Conservation (phyloP, 2,329 filamentous ascomycete genomes). For the Coniochaeta sp. region DNA sequence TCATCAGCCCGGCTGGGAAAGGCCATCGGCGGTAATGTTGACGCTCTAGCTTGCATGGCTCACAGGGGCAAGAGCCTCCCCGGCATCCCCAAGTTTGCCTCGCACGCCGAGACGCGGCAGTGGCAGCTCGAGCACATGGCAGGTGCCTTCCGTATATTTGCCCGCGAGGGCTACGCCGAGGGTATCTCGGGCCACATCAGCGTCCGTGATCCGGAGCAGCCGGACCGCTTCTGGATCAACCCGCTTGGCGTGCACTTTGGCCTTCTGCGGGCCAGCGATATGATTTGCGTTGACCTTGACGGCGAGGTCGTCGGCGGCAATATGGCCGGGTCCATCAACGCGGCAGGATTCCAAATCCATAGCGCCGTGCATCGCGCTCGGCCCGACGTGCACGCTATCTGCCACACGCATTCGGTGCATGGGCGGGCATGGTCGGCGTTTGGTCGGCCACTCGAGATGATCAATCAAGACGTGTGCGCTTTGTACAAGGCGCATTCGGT, state of each 20-base stretch:
- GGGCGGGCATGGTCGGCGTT: conserved; percentile 53
- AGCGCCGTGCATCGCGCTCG: conserved; percentile 48
- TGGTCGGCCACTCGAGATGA: conserved; percentile 47
- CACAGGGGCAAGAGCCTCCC: conserved; percentile 19
- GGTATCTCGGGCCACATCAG: conserved; percentile 56
- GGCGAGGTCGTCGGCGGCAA: conserved; percentile 45
- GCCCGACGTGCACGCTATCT: conserved; percentile 48
- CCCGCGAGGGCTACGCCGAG: conserved; percentile 51
- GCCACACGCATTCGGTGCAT: conserved; percentile 47
- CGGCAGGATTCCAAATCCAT: conserved; percentile 53
- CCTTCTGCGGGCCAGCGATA: conserved; percentile 46
- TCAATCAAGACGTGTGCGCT: conserved; percentile 47
- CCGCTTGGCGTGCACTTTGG: conserved; percentile 51
- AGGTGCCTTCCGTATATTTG: conserved; percentile 52
- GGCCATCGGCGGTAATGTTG: neutral
- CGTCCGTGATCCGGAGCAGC: conserved; percentile 49
- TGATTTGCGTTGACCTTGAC: conserved; percentile 47
- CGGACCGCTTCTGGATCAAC: conserved; percentile 54
- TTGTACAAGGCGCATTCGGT: conserved; percentile 50
- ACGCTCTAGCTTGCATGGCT: conserved; percentile 7
- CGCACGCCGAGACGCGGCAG: conserved; percentile 33
- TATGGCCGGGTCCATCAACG: conserved; percentile 41
- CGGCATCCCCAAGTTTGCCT: conserved; percentile 44
- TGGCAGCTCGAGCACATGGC: conserved; percentile 52
- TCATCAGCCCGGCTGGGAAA: neutral